phyloP scores from a whole-genome alignment of 208 protist genomes.

The Trypanosoma rangeli region DNA sequence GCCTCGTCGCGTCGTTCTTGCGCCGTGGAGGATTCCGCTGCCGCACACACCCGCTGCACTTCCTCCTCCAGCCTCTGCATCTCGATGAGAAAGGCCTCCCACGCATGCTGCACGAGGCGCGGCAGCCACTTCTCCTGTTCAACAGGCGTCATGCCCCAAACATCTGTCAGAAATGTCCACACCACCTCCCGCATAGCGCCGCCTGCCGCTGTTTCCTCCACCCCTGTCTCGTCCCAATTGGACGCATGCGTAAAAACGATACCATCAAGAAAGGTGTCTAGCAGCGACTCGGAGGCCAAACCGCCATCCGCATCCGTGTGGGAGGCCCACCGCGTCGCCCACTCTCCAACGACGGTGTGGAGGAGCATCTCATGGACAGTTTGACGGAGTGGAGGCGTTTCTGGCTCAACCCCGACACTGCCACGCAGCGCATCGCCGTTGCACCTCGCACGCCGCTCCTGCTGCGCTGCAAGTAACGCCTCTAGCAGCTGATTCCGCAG shows the following conservation, averaged over 20 bases:
- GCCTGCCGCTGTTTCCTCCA: not conserved
- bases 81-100: conserved; percentile 17
- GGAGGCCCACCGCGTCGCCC: not conserved
- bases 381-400: not conserved
- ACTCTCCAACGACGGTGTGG: conserved; percentile 19
- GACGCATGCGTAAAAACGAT: conserved; percentile 17
- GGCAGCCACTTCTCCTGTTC: conserved; percentile 22
- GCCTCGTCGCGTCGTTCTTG: not conserved
- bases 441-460: not conserved
- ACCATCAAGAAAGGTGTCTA: conserved; percentile 24
- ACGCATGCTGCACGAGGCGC: conserved; percentile 8
- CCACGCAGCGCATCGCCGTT: not conserved
- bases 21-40: not conserved
- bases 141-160: conserved; percentile 19
- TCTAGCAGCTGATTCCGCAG: conserved; percentile 11
- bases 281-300: not conserved
- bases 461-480: conserved; percentile 7
- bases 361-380: conserved; percentile 16
- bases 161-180: conserved; percentile 5
- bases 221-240: conserved; percentile 2
- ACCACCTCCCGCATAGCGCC: conserved; percentile 10
- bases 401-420: not conserved
- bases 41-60: conserved; percentile 1
- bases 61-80: conserved; percentile 18
- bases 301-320: not conserved